A percentile compares a stretch with the other conserved stretches of the same genome.
phyloP scores from a whole-genome alignment of 768 basidiomycete species.

The Hypholoma fasciculare region DNA sequence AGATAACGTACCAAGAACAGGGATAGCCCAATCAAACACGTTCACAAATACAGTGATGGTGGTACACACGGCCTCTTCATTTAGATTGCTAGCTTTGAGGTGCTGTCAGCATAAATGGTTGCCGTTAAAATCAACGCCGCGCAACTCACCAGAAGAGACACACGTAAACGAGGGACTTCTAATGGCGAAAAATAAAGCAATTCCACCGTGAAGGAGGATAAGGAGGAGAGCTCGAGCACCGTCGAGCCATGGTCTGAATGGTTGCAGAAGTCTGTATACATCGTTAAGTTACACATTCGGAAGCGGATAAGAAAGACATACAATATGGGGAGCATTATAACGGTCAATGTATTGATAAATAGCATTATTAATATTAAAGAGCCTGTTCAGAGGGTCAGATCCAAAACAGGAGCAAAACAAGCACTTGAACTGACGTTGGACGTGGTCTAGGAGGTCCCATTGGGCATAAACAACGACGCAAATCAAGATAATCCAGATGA shows the following conservation, averaged over 20 bases:
- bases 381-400: conserved; percentile 12
- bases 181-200: conserved; percentile 24
- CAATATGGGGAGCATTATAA: conserved; percentile 29
- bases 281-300: not conserved
- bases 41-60: conserved; percentile 20
- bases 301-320: conserved; percentile 10
- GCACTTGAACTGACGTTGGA: conserved; percentile 23
- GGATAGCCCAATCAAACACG: conserved; percentile 26
- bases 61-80: conserved; percentile 21
- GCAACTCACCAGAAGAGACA: conserved; percentile 16
- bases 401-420: no score
- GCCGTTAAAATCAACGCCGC: not conserved
- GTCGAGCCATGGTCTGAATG: conserved; percentile 32
- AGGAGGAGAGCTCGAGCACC: conserved; percentile 25
- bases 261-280: conserved; percentile 18
- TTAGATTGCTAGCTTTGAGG: conserved; percentile 9
- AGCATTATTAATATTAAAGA: conserved; percentile 27
- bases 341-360: conserved; percentile 24
- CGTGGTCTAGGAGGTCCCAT: conserved; percentile 24
- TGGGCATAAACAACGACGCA: conserved; percentile 25
- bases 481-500: conserved; percentile 28
- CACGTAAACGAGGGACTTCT: conserved; percentile 23
- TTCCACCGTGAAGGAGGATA: conserved; percentile 23
- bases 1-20: conserved; percentile 20
- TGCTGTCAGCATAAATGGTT: not conserved